Percentiles rank a stretch among this genome's conserved stretches.
Evolutionary conservation across 805 yeast species (phyloP).

Genomic region (Ogataea saltuana): DNA sequence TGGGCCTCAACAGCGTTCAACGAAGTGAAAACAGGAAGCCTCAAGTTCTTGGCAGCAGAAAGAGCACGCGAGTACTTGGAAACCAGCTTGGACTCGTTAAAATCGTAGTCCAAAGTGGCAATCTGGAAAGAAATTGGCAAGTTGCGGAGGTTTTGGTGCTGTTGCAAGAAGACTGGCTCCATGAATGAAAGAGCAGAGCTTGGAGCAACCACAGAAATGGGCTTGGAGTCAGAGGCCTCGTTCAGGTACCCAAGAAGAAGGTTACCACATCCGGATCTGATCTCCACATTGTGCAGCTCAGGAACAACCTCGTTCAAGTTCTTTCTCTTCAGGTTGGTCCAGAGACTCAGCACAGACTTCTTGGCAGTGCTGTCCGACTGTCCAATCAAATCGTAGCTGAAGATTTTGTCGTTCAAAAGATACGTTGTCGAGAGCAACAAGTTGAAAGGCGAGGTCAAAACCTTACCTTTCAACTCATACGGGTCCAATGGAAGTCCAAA

Average conservation of each 20-base stretch:
- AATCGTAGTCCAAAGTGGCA: conserved; percentile 74
- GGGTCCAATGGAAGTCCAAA: conserved; percentile 67
- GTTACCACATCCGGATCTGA: conserved; percentile 82
- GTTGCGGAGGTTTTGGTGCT: conserved; percentile 31
- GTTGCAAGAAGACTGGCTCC: conserved; percentile 55
- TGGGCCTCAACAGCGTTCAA: conserved; percentile 63
- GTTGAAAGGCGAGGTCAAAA: conserved; percentile 55
- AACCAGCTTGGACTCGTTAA: conserved; percentile 48
- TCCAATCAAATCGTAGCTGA: conserved; percentile 70
- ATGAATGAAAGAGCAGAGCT: conserved; percentile 68
- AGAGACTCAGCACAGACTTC: conserved; percentile 60
- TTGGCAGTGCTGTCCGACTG: conserved; percentile 34
- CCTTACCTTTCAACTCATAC: conserved; percentile 45
- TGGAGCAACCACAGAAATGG: conserved; percentile 52
- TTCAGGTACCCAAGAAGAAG: conserved; percentile 71
- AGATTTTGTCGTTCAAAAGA: conserved; percentile 52
- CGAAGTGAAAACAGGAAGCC: conserved; percentile 71
- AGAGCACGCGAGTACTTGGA: conserved; percentile 66
- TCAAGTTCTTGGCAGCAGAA: conserved; percentile 60
- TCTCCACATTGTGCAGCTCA: conserved; percentile 58
- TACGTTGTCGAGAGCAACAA: conserved; percentile 57
- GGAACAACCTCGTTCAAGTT: conserved; percentile 64
- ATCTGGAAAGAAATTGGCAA: conserved; percentile 71
- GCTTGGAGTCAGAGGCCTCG: conserved; percentile 22
- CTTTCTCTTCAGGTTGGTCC: conserved; percentile 54